phyloP scores from a whole-genome alignment of 345 rosid species.

The Rhizophora mangle region DNA sequence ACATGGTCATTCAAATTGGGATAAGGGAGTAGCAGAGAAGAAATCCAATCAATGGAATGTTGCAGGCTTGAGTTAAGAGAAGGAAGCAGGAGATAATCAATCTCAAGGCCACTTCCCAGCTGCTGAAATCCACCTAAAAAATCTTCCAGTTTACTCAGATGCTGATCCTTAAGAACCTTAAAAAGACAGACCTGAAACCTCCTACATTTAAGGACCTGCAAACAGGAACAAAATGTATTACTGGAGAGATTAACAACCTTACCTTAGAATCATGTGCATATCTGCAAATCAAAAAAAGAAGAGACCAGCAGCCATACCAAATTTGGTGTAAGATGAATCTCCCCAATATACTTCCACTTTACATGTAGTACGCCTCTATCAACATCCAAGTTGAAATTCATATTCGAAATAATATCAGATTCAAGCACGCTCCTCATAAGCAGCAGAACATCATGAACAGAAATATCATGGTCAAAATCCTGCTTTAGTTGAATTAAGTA shows the following conservation, averaged over 20 bases:
- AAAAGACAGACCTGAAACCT: slow-evolving; percentile 63
- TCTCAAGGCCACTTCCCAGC: slow-evolving; percentile 19
- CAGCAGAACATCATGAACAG: slow-evolving; percentile 54
- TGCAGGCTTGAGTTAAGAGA: slow-evolving; percentile 10
- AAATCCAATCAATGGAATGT: slow-evolving; percentile 57
- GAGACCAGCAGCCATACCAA: slow-evolving; percentile 31
- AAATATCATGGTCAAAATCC: slow-evolving; percentile 36
- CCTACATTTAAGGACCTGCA: slow-evolving; percentile 63
- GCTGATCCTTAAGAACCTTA: slow-evolving; percentile 50
- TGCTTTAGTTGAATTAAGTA: slow-evolving; percentile 54
- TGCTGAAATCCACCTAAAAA: slow-evolving; percentile 27
- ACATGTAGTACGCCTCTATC: slow-evolving; percentile 50
- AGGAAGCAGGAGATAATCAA: slow-evolving; percentile 77
- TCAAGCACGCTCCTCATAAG: slow-evolving; percentile 47
- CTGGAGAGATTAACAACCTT: slow-evolving; percentile 37
- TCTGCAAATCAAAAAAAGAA: neutral
- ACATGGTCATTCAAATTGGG: slow-evolving; percentile 24
- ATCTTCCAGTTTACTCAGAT: slow-evolving; percentile 34
- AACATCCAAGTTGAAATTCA: slow-evolving; percentile 47
- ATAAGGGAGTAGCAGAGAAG: slow-evolving; percentile 37
- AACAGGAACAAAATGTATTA: slow-evolving; percentile 29
- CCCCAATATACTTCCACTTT: slow-evolving; percentile 46
- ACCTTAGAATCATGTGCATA: slow-evolving; percentile 59
- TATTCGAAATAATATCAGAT: slow-evolving; percentile 36
- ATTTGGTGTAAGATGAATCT: slow-evolving; percentile 30